Base-by-base conservation (phyloP, 495 filamentous ascomycete species). In the Mycothermus thermophilus region DNA sequence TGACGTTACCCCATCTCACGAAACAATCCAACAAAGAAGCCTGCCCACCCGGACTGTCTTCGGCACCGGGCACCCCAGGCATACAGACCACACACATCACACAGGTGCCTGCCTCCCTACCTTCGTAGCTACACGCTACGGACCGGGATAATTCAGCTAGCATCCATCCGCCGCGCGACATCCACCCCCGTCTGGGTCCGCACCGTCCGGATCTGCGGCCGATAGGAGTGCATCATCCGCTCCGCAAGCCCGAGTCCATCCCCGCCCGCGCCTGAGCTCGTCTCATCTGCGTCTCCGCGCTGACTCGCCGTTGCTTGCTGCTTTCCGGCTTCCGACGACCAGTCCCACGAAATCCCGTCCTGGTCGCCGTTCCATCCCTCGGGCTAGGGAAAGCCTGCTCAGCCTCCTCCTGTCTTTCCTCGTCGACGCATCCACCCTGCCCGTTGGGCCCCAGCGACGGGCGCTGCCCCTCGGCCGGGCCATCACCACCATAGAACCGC, bases 161-260 rank as follows among this genome's bases (percentile, higher is more conserved):
- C 48, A 33, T 37, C 33, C 45, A 44, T 52, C 49, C 51, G 51
- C 52, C 43, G 34, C 23, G 21, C 49, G n/a, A n/a, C n/a, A 26
- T 34, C 42, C 11, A 20, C 21, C 20, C 37, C 35, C 30, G 30
- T 40, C 34, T 50, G 43, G n/a, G n/a, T n/a, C n/a, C n/a, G n/a
- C n/a, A n/a, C n/a, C n/a, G n/a, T n/a, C 43, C 41, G 49, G 51
- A 43, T 40, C 43, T 52, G 43, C 46, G 47, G 40, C 52, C 49
- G 49, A 47, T 37, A 35, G 30, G 26, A 30, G 50, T 54, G 52
- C 52, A 55, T 47, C 52, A 52, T 55, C 52, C 52, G 52, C 49
- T 44, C 51, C 45, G 48, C 40, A 26, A 27, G 32, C 24, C 36
- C 49, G 45, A 25, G 6, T 6, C 48, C 37, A 34, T 44, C 51